Percentiles rank a stretch among this genome's conserved stretches.
Conservation (phyloP, 108 stramenopile species). For the Cyclotella atomus region DNA sequence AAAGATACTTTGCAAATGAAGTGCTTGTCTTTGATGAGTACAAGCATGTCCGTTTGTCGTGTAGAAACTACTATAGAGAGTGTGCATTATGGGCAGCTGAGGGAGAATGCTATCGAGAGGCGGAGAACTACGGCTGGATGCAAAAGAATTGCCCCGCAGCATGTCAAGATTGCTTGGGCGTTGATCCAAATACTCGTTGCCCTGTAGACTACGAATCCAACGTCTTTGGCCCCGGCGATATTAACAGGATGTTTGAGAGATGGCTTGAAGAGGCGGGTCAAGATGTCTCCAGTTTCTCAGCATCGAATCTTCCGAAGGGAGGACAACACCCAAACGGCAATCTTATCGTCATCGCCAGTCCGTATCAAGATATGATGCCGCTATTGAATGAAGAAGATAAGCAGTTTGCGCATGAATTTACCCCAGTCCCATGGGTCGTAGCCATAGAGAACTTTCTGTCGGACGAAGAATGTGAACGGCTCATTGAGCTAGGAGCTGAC, state of each 20-base stretch:
- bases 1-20: slow-evolving; percentile 50
- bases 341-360: slow-evolving; percentile 35
- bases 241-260: slow-evolving; percentile 50
- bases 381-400: slow-evolving; percentile 26
- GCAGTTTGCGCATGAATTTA: slow-evolving; percentile 10
- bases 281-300: slow-evolving; percentile 19
- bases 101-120: slow-evolving; percentile 24
- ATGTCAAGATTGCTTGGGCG: slow-evolving; percentile 32
- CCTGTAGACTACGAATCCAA: slow-evolving; percentile 37
- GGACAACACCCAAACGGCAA: slow-evolving; percentile 28
- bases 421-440: slow-evolving; percentile 59
- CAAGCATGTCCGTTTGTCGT: slow-evolving; percentile 30
- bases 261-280: slow-evolving; percentile 41
- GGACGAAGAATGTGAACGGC: slow-evolving; percentile 67
- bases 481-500: slow-evolving; percentile 72
- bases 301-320: slow-evolving; percentile 38
- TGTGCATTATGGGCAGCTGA: slow-evolving; percentile 46
- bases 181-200: slow-evolving; percentile 56
- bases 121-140: slow-evolving; percentile 27
- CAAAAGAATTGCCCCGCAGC: slow-evolving; percentile 44
- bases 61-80: slow-evolving; percentile 27
- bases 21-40: slow-evolving; percentile 34
- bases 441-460: slow-evolving; percentile 76
- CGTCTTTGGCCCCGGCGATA: slow-evolving; percentile 27
- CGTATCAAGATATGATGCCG: slow-evolving; percentile 33